Conservation (phyloP, 139 green algal genomes). For the Pseudopediastrum boryanum region DNA sequence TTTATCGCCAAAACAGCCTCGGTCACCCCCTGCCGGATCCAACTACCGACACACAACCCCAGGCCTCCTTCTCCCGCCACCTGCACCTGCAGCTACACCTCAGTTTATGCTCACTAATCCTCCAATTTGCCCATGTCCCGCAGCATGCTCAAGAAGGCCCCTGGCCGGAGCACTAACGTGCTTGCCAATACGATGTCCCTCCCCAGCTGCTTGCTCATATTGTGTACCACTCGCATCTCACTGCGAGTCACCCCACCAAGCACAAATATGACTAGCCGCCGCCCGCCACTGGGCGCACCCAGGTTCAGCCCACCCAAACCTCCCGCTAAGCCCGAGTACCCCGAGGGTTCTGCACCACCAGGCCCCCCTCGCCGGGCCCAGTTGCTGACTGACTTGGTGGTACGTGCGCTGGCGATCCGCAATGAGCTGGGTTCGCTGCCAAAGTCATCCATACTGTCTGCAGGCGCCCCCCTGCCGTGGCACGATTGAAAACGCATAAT, state of each 20-base stretch:
- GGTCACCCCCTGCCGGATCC: too few species aligned
- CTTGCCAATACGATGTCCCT: constrained; percentile 84
- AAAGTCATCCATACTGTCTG: constrained; percentile 27
- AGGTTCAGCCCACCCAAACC: not conserved
- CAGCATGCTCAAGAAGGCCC: constrained; percentile 69
- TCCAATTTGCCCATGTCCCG: constrained; percentile 42
- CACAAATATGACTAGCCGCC: constrained; percentile 86
- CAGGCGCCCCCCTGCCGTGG: constrained; percentile 13
- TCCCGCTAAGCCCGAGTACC: not conserved
- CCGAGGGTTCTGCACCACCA: not conserved
- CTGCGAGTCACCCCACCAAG: constrained; percentile 83
- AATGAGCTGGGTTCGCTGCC: not conserved
- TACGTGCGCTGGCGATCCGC: constrained; percentile 29
- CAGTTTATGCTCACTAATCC: too few species aligned
- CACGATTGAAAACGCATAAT: too few species aligned
- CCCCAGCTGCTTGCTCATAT: constrained; percentile 57
- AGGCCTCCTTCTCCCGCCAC: too few species aligned
- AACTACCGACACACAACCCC: too few species aligned
- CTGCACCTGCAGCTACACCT: too few species aligned
- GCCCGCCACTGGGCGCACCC: constrained; percentile 8
- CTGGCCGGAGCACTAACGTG: constrained; percentile 76
- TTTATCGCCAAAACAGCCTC: too few species aligned
- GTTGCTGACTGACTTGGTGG: constrained; percentile 36
- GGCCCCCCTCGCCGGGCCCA: constrained; percentile 37
- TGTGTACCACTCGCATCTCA: constrained; percentile 87